Evolutionary conservation across 768 basidiomycete genomes (phyloP).

Genomic region (Podaxis sp.): DNA sequence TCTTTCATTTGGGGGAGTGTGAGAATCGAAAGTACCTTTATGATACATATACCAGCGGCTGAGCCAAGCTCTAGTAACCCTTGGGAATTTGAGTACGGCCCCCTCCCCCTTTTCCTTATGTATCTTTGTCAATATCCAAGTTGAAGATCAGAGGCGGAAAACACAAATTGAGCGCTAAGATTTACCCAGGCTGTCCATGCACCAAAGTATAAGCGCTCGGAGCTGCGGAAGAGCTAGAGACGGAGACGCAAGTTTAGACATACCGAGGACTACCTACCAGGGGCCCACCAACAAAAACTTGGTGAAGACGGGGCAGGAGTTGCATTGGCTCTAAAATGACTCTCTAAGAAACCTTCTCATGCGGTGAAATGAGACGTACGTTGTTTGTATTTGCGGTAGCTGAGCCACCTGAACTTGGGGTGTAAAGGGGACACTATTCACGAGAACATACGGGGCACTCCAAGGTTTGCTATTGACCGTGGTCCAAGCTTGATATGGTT

Average conservation of each 20-base stretch:
- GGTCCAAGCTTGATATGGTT: too few relatives aligned
- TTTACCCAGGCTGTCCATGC: neutral
- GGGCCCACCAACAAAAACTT: neutral
- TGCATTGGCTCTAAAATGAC: neutral
- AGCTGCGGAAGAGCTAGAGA: neutral
- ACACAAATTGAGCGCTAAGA: neutral
- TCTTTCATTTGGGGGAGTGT: too few relatives aligned
- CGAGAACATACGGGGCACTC: too few relatives aligned
- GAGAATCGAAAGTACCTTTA: too few relatives aligned
- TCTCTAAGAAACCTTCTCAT: too few relatives aligned
- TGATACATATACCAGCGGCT: too few relatives aligned
- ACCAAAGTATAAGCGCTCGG: too few relatives aligned
- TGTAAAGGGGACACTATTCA: too few relatives aligned
- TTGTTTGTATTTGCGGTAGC: too few relatives aligned
- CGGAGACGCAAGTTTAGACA: neutral
- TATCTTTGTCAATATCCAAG: neutral
- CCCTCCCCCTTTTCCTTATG: neutral
- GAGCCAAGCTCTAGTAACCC: neutral
- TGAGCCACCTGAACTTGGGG: too few relatives aligned
- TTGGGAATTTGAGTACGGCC: neutral
- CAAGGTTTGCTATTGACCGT: too few relatives aligned
- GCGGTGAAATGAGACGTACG: too few relatives aligned
- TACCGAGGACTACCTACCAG: neutral
- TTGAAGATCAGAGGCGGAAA: neutral
- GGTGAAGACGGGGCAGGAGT: neutral